Conservation (phyloP, 768 basidiomycete species). For the Suillus fuscotomentosus region DNA sequence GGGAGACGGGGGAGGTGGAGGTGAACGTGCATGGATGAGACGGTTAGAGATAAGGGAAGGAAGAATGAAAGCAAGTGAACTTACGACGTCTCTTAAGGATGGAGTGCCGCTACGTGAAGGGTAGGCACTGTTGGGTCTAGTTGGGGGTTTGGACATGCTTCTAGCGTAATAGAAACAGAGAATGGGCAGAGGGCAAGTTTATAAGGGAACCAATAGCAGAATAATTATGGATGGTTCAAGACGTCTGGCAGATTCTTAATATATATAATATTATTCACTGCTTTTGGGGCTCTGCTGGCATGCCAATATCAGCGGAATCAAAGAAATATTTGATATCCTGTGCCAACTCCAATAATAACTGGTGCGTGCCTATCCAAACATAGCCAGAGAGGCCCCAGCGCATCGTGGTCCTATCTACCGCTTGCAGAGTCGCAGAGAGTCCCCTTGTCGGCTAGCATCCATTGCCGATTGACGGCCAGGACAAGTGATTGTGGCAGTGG, state of each 20-base stretch:
- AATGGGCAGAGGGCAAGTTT: not conserved
- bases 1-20: constrained; percentile 26
- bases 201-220: not conserved
- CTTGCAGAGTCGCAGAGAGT: no score
- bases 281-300: not conserved
- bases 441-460: no score
- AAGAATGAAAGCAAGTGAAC: constrained; percentile 13
- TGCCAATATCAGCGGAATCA: not conserved
- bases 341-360: not conserved
- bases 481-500: not conserved
- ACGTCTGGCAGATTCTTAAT: no score
- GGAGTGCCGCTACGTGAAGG: constrained; percentile 40
- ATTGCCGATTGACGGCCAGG: no score
- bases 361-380: no score
- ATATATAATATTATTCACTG: not conserved
- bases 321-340: not conserved
- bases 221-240: not conserved
- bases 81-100: constrained; percentile 42
- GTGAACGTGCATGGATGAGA: constrained; percentile 17
- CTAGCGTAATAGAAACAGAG: not conserved
- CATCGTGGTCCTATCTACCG: no score
- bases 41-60: not conserved
- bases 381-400: no score
- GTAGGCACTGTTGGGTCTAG: constrained; percentile 26
- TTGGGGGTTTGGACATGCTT: constrained; percentile 23